Conservation (phyloP, 208 protist genomes). For the Endotrypanum monterogeii region DNA sequence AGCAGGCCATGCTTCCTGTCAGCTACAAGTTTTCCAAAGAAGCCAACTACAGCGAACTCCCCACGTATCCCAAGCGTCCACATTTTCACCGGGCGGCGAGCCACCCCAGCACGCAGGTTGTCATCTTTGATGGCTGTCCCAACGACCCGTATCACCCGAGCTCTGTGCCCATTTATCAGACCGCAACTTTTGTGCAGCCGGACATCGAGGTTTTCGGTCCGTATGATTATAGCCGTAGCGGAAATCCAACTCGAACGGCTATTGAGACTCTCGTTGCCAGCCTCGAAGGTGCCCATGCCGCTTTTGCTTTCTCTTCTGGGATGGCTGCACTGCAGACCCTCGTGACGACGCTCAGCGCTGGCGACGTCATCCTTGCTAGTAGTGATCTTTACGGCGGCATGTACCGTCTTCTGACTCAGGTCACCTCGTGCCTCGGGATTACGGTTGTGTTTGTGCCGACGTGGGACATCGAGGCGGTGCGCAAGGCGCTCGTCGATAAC, state of each 20-base stretch:
- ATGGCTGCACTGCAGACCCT: constrained; percentile 89
- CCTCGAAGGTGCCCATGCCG: constrained; percentile 90
- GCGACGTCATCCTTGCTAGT: constrained; percentile 80
- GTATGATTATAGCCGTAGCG: constrained; percentile 94
- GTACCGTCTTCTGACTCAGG: constrained; percentile 89
- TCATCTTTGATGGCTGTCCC: constrained; percentile 87
- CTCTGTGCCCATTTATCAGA: constrained; percentile 92
- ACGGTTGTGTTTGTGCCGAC: constrained; percentile 90
- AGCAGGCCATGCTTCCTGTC: constrained; percentile 41
- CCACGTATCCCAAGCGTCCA: constrained; percentile 69
- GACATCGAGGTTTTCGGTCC: constrained; percentile 78
- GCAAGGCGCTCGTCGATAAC: constrained; percentile 42
- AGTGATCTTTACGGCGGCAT: constrained; percentile 96
- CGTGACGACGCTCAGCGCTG: constrained; percentile 68
- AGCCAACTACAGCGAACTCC: constrained; percentile 62
- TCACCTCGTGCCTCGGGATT: constrained; percentile 67
- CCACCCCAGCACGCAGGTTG: constrained; percentile 72
- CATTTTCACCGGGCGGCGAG: constrained; percentile 73
- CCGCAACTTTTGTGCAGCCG: constrained; percentile 90
- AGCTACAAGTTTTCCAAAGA: constrained; percentile 37
- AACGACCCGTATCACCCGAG: constrained; percentile 91
- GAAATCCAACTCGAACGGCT: constrained; percentile 94
- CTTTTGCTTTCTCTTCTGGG: constrained; percentile 88
- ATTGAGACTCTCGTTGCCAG: constrained; percentile 91
- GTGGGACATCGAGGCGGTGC: constrained; percentile 63